Conservation (phyloP, 1,139 yeast species). For the Yamadazyma epiphylla region DNA sequence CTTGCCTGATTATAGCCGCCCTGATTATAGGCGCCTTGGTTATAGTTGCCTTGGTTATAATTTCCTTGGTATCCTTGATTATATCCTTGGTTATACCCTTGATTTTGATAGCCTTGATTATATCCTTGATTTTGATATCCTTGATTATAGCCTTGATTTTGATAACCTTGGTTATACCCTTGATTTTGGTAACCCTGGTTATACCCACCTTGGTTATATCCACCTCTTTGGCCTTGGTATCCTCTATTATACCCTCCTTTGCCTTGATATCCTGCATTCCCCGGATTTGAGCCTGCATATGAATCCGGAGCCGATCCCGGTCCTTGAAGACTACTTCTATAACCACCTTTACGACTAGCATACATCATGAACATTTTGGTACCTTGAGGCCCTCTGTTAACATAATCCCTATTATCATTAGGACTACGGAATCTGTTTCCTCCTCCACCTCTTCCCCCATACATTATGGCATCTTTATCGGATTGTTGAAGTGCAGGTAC, state of each 20-base stretch:
- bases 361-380: slow-evolving; percentile 29
- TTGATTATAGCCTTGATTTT: slow-evolving; percentile 9
- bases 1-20: not conserved
- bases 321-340: slow-evolving; percentile 23
- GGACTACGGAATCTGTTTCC: slow-evolving; percentile 31
- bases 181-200: slow-evolving; percentile 5
- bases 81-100: slow-evolving; percentile 9
- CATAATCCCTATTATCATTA: slow-evolving; percentile 33
- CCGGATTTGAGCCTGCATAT: no score
- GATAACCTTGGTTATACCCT: slow-evolving; percentile 8
- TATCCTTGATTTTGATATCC: slow-evolving; percentile 10
- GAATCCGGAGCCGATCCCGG: no score
- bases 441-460: slow-evolving; percentile 28
- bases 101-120: slow-evolving; percentile 8
- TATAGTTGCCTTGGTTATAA: slow-evolving; percentile 12
- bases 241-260: slow-evolving; percentile 8
- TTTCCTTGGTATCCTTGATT: slow-evolving; percentile 9
- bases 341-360: slow-evolving; percentile 41
- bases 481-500: slow-evolving; percentile 58
- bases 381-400: slow-evolving; percentile 43
- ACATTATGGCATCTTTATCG: slow-evolving; percentile 62
- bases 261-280: slow-evolving; percentile 4
- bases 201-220: slow-evolving; percentile 5
- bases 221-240: slow-evolving; percentile 5
- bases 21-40: slow-evolving; percentile 5